phyloP scores from a whole-genome alignment of 768 basidiomycete species.

The Daedaleopsis sinensis region DNA sequence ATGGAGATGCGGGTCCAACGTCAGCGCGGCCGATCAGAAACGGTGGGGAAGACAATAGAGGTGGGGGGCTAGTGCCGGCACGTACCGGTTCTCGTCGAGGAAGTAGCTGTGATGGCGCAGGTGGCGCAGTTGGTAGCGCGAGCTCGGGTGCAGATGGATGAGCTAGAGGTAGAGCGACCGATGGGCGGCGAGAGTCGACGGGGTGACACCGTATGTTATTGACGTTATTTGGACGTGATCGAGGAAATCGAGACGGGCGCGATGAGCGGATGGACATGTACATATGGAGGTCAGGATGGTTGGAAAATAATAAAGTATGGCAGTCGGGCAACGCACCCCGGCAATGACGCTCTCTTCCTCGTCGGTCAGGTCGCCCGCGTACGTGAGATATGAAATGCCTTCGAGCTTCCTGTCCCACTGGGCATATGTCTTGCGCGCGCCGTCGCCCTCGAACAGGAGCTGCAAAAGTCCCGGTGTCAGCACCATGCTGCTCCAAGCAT shows the following conservation, averaged over 20 bases:
- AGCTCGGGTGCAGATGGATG: constrained; percentile 10
- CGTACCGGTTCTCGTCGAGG: constrained; percentile 24
- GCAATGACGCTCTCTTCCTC: constrained; percentile 22
- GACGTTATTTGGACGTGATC: not conserved
- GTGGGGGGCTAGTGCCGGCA: no score
- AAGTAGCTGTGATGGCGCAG: constrained; percentile 25
- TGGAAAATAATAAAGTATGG: no score
- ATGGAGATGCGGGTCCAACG: not conserved
- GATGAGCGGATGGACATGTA: not conserved
- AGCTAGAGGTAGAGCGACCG: constrained; percentile 12
- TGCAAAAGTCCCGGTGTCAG: not conserved
- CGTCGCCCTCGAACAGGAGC: constrained; percentile 19
- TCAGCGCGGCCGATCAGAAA: no score
- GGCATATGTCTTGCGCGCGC: constrained; percentile 12
- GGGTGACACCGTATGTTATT: not conserved
- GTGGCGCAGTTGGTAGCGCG: constrained; percentile 17
- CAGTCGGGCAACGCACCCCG: constrained; percentile 15
- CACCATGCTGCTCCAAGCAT: not conserved
- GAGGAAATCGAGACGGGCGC: not conserved
- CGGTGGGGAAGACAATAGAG: no score
- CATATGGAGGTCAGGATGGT: not conserved
- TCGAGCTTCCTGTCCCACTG: constrained; percentile 18
- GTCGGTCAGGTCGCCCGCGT: constrained; percentile 7
- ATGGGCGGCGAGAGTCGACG: not conserved
- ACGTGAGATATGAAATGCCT: constrained; percentile 16